These are phyloP conservation scores for Lachnellula subtilissima DNA, from an alignment of 2,329 filamentous ascomycete genomes.

Conservation along the genomic window DNA sequence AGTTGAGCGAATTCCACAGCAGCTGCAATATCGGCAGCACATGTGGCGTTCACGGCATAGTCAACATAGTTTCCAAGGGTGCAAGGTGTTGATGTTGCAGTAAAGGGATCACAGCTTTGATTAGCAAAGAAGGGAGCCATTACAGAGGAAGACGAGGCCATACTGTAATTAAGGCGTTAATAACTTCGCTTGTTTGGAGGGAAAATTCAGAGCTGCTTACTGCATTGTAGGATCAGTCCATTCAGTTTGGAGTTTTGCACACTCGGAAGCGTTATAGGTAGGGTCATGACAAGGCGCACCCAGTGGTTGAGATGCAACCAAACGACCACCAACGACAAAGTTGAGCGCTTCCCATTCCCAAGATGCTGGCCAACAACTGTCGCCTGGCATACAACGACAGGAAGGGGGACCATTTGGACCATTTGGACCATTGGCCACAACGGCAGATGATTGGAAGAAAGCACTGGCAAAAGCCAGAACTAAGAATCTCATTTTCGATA, in stretches of 20 bases:
- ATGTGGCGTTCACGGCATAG: conserved; percentile 29
- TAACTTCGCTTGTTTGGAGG: not conserved
- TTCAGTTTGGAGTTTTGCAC: conserved; percentile 18
- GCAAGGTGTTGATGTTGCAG: conserved; percentile 35
- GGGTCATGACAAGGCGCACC: conserved; percentile 23
- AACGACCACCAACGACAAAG: conserved; percentile 37
- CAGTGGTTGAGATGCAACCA: conserved; percentile 31
- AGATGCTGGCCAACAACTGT: conserved; percentile 41
- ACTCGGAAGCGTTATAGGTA: conserved; percentile 18
- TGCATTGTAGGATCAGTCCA: conserved; percentile 25
- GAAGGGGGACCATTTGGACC: not conserved
- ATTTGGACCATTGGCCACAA: not conserved
- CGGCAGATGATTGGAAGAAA: no score
- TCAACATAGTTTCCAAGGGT: conserved; percentile 35
- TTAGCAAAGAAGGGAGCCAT: conserved; percentile 39
- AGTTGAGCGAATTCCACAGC: conserved; percentile 35
- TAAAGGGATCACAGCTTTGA: conserved; percentile 32
- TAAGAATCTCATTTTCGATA: no score
- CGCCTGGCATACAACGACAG: conserved; percentile 11
- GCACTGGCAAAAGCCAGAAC: no score
- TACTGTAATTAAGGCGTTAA: conserved; percentile 18
- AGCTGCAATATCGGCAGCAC: conserved; percentile 24
- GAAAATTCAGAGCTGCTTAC: not conserved
- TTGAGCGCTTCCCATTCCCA: conserved; percentile 43
- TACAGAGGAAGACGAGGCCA: conserved; percentile 36